Evolutionary conservation across 2,329 filamentous ascomycete species (phyloP).

Genomic region (Calonectria hawksworthii): DNA sequence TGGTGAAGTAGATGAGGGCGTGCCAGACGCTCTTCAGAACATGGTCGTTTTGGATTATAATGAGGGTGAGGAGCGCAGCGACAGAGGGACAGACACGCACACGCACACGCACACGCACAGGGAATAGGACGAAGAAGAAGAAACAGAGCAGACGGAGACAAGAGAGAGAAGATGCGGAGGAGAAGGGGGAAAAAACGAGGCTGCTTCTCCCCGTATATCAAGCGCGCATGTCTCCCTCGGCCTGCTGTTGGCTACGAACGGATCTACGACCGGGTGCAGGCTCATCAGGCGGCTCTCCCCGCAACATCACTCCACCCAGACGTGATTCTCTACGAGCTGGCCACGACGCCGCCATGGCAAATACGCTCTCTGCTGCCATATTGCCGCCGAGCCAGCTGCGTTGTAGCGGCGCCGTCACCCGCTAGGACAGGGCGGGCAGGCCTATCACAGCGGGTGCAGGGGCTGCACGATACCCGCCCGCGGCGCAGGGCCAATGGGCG

Average conservation of each 20-base stretch:
- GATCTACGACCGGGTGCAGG: background rate
- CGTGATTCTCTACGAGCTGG: background rate
- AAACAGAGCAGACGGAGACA: background rate
- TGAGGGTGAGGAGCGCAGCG: background rate
- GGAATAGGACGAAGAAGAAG: background rate
- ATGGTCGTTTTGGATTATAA: background rate
- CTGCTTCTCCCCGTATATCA: background rate
- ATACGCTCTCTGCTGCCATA: background rate
- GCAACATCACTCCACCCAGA: background rate
- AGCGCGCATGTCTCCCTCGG: background rate
- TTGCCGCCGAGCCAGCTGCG: background rate
- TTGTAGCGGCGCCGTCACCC: background rate
- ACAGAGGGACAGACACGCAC: background rate
- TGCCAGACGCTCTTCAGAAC: constrained; percentile 7
- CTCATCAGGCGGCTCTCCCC: background rate
- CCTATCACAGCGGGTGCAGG: background rate
- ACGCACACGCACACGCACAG: background rate
- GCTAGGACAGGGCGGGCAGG: background rate
- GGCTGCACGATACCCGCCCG: constrained; percentile 1
- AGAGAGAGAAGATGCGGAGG: background rate
- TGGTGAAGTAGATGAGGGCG: background rate
- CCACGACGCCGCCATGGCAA: background rate
- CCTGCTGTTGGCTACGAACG: background rate
- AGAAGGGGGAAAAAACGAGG: background rate
- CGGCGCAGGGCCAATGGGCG: background rate